Base-by-base conservation (phyloP, 75 land plant genomes). In the Pseudotsuga menziesii region DNA sequence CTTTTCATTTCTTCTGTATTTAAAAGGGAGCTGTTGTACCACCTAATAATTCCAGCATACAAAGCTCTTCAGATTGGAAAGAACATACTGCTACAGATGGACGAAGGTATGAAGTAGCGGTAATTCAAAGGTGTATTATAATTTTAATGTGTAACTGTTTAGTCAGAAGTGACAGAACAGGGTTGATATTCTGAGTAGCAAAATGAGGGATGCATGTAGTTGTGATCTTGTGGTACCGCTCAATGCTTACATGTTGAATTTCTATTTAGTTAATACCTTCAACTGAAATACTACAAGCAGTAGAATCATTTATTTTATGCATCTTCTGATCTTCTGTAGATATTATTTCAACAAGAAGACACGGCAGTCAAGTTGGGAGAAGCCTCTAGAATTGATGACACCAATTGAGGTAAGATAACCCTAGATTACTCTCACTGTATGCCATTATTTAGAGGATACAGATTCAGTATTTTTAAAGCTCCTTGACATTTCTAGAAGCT, bases 341-440 rank as follows among this genome's bases (percentile, higher is more conserved):
- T 97, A 94, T 61, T 97, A 97, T 83, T 92, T 92, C 75, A 97
- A 94, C 76, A 92, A 88, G 75, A 89, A 81, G 83, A 89, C 95
- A 25, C 89, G 86, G 80, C 90, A 88, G 41, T 97, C 99, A 58
- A 88, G 89, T 72, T 97, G 99, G 99, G 99, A 94, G 62, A 97
- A 97, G 77, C 99, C 99, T 19, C 44, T 81, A 56, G 99, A 97
- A 77, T 74, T 97, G 66, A 94, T 97, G 99, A 91, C 98, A 41
- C 88, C 93, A 58, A 84, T 85, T 63, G 99, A 97, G 95, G 99
- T 97, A 77, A 88, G 90, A 77, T 61, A 56, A 27, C 39, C 44
- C 19, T 11, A 52, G 36, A 41, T 22, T 55, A 77, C 58, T 63
- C 54, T 48, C 14, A 29, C 23, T 36, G 55, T 25, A 3, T 57